phyloP scores from a whole-genome alignment of 1,139 yeast genomes.

The Geotrichum klebahnii region DNA sequence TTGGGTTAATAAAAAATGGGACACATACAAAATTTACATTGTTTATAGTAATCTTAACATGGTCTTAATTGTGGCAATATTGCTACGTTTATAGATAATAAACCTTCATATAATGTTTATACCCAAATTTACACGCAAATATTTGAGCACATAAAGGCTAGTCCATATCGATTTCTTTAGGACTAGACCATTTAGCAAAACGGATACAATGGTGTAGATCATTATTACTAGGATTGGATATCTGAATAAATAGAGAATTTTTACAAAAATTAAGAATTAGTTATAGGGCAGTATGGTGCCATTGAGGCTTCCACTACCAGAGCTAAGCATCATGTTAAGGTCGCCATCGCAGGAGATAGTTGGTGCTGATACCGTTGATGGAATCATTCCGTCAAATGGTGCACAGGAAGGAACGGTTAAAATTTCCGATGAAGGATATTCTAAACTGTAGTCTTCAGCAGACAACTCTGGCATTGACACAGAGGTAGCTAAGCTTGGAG shows the following conservation, averaged over 20 bases:
- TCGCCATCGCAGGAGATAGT: not conserved
- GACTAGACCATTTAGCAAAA: not conserved
- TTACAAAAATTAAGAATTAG: not conserved
- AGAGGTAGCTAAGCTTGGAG: not conserved
- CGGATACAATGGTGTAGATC: not conserved
- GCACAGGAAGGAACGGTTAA: not conserved
- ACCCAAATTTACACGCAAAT: too few relatives aligned
- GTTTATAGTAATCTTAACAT: not conserved
- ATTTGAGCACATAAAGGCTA: not conserved
- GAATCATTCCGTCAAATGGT: not conserved
- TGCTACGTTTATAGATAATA: too few relatives aligned
- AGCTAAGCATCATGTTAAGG: not conserved
- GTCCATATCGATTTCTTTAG: not conserved
- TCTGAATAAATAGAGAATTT: not conserved
- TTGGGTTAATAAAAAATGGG: not conserved
- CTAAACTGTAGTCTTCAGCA: not conserved
- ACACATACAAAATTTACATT: not conserved
- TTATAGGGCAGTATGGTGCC: slow-evolving; percentile 1
- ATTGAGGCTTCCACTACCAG: not conserved
- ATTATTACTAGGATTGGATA: not conserved
- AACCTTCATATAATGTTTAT: too few relatives aligned
- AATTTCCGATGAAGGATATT: not conserved
- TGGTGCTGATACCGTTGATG: not conserved
- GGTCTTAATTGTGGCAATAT: not conserved
- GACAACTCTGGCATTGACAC: not conserved